Conservation (phyloP, 768 basidiomycete species). For the Kwoniella heveanensis region DNA sequence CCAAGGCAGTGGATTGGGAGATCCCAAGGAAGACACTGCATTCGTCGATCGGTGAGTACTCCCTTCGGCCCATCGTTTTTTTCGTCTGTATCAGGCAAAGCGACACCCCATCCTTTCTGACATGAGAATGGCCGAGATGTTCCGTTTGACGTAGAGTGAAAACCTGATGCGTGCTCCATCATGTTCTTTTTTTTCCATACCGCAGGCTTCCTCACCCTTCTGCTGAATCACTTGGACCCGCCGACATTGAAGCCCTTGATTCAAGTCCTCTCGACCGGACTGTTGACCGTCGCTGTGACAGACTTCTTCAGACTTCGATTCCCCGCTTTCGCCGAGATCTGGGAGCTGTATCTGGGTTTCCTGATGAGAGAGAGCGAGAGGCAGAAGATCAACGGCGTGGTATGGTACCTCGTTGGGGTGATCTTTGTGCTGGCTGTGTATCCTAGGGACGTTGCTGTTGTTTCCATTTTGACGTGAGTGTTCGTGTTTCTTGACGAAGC, state of each 20-base stretch:
- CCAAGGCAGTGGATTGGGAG: conserved; percentile 72
- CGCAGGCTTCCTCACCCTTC: conserved; percentile 67
- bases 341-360: conserved; percentile 73
- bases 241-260: conserved; percentile 63
- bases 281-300: conserved; percentile 70
- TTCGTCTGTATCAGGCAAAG: no score
- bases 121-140: no score
- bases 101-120: no score
- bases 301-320: conserved; percentile 74
- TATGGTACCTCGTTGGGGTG: conserved; percentile 88
- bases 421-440: conserved; percentile 72
- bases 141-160: background rate
- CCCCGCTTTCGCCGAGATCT: conserved; percentile 67
- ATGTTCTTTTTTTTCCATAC: background rate
- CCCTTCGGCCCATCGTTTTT: no score
- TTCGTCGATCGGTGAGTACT: conserved; percentile 43
- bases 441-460: conserved; percentile 84
- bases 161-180: background rate
- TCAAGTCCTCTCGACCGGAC: conserved; percentile 65
- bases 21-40: conserved; percentile 85
- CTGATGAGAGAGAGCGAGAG: conserved; percentile 90
- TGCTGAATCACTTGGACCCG: conserved; percentile 62
- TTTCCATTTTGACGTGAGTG: conserved; percentile 84
- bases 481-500: no score
- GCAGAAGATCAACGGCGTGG: conserved; percentile 78